Percentiles rank a stretch among this genome's conserved stretches.
Evolutionary conservation across 139 green algal genomes (phyloP).

Genomic region (Chlamydomonas sphaeroides): DNA sequence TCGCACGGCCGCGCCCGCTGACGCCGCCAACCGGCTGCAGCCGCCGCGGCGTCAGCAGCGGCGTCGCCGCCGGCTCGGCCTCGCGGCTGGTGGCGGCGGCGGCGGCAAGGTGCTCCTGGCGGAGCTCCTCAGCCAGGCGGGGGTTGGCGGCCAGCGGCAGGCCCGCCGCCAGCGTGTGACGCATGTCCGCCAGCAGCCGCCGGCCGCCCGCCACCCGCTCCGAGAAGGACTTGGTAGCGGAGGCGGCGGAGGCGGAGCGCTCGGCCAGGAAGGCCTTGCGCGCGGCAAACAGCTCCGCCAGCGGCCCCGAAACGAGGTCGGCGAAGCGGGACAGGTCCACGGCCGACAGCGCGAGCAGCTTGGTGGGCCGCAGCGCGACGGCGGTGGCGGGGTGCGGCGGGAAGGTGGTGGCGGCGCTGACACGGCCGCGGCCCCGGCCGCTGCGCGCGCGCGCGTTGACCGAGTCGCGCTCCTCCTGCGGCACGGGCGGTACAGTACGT

Average conservation of each 20-base stretch:
- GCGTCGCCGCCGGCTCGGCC: neutral
- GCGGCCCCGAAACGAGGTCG: neutral
- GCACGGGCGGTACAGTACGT: too few relatives aligned
- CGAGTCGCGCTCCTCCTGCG: neutral
- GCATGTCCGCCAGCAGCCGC: neutral
- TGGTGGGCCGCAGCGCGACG: constrained; percentile 28
- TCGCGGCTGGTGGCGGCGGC: neutral
- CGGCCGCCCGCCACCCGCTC: constrained; percentile 8
- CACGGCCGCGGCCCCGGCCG: neutral
- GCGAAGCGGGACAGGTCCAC: constrained; percentile 47
- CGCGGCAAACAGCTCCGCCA: constrained; percentile 16
- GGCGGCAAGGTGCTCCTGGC: neutral
- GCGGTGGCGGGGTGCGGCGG: constrained; percentile 22
- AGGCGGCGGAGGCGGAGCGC: neutral
- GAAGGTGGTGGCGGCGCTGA: neutral
- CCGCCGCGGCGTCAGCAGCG: neutral
- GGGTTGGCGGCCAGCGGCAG: neutral
- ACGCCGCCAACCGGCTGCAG: too few relatives aligned
- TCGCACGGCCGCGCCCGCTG: too few relatives aligned
- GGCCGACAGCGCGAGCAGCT: constrained; percentile 30
- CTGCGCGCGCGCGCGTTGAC: neutral
- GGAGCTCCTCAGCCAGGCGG: neutral
- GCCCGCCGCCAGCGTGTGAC: neutral
- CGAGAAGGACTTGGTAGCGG: constrained; percentile 21
- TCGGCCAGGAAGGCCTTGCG: constrained; percentile 1